These are phyloP conservation scores for Westerdykella sp. DNA, from an alignment of 2,329 filamentous ascomycete species.

Conservation along the genomic window DNA sequence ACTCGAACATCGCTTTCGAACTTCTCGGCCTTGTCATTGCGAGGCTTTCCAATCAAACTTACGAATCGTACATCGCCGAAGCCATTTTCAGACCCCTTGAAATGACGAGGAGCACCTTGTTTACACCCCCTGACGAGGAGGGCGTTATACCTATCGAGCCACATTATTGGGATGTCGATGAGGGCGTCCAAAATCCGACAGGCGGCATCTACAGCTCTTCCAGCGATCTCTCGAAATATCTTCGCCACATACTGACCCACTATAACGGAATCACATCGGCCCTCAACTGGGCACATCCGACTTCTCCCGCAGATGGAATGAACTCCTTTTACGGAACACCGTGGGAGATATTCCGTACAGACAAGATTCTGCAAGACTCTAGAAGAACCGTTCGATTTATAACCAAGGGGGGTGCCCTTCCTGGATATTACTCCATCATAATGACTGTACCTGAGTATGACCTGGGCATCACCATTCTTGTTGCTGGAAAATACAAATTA, in stretches of 20 bases:
- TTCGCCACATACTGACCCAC: conserved; percentile 40
- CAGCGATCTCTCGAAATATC: conserved; percentile 39
- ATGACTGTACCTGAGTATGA: conserved; percentile 41
- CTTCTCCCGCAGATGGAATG: conserved; percentile 32
- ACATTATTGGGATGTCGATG: conserved; percentile 39
- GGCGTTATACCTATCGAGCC: conserved; percentile 35
- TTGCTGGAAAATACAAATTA: conserved; percentile 20
- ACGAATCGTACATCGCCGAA: conserved; percentile 34
- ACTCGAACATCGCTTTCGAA: conserved; percentile 39
- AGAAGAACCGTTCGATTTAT: conserved; percentile 39
- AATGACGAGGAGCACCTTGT: conserved; percentile 27
- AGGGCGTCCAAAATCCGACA: conserved; percentile 40
- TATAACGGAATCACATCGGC: conserved; percentile 39
- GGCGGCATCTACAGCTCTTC: conserved; percentile 42
- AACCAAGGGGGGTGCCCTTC: conserved; percentile 42
- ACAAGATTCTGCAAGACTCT: conserved; percentile 33
- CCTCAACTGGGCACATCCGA: conserved; percentile 42
- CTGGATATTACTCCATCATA: conserved; percentile 39
- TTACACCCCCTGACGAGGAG: conserved; percentile 26
- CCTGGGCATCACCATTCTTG: conserved; percentile 40
- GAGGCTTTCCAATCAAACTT: conserved; percentile 33
- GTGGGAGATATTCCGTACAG: conserved; percentile 44
- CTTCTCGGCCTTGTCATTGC: conserved; percentile 39
- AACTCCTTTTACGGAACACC: conserved; percentile 43
- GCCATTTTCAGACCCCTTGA: conserved; percentile 36